Conservation (phyloP, 495 filamentous ascomycete genomes). For the Tetracladium marchalianum region DNA sequence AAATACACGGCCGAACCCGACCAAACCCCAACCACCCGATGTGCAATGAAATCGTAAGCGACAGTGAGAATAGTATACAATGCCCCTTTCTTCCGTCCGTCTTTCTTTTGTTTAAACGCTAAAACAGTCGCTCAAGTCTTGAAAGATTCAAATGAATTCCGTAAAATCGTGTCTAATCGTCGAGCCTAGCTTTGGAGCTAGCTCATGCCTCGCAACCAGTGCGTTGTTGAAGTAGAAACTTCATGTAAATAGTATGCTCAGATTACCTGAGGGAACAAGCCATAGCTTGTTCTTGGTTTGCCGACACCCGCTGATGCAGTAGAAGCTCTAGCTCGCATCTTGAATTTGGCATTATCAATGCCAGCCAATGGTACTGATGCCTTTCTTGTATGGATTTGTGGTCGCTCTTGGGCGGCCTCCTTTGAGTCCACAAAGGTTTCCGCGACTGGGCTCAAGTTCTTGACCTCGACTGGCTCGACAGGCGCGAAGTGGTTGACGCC, state of each 20-base stretch:
- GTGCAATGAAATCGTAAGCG: conserved; percentile 2
- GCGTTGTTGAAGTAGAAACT: background rate
- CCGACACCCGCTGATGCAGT: conserved; percentile 3
- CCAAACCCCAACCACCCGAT: background rate
- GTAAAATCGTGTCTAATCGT: conserved; percentile 11
- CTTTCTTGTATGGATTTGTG: conserved; percentile 14
- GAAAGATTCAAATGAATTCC: background rate
- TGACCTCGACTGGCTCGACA: background rate
- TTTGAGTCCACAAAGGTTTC: conserved; percentile 6
- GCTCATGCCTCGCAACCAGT: conserved; percentile 1
- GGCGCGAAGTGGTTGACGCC: conserved; percentile 9
- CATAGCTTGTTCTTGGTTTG: conserved; percentile 18
- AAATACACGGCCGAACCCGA: conserved; percentile 1
- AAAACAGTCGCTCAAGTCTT: no score
- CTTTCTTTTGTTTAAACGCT: no score
- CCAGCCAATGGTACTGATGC: conserved; percentile 14
- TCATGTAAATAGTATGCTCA: conserved; percentile 2
- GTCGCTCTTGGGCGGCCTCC: background rate
- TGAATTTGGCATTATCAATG: conserved; percentile 8
- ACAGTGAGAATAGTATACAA: conserved; percentile 12
- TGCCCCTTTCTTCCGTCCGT: background rate
- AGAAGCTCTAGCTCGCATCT: conserved; percentile 7
- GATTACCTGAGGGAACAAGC: conserved; percentile 16
- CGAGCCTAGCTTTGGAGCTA: background rate
- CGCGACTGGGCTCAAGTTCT: conserved; percentile 9